phyloP scores from a whole-genome alignment of 2,329 filamentous ascomycete genomes.

The Diaporthe humulicola region DNA sequence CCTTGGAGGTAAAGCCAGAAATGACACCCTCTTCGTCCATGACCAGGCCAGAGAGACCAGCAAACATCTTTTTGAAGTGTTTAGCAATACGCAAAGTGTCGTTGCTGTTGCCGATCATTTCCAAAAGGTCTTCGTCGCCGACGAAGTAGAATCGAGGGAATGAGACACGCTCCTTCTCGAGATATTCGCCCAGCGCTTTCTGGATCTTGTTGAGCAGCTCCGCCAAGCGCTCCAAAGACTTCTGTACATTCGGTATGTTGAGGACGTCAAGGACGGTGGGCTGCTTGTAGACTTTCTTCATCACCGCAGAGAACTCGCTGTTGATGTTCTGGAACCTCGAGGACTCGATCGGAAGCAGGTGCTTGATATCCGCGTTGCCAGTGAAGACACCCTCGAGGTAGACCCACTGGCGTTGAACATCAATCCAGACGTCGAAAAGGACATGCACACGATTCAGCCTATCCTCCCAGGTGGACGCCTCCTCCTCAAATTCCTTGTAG shows the following conservation, averaged over 20 bases:
- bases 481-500: constrained; percentile 99
- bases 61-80: constrained; percentile 99
- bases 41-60: constrained; percentile 88
- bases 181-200: constrained; percentile 97
- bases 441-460: constrained; percentile 98
- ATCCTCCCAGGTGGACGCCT: constrained; percentile 96
- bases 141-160: constrained; percentile 99
- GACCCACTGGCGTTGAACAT: constrained; percentile 99
- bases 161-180: constrained; percentile 96
- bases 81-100: constrained; percentile 96
- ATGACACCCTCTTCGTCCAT: constrained; percentile 94
- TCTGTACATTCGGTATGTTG: constrained; percentile 94
- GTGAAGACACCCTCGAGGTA: constrained; percentile 99
- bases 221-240: constrained; percentile 94
- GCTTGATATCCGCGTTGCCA: constrained; percentile 98
- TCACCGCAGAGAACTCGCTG: constrained; percentile 97
- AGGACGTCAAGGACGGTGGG: constrained; percentile 96
- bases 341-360: constrained; percentile 95
- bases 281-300: constrained; percentile 99
- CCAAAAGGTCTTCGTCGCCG: constrained; percentile 95
- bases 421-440: constrained; percentile 99
- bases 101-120: constrained; percentile 99
- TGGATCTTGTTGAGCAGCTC: constrained; percentile 99
- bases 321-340: constrained; percentile 99
- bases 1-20: constrained; percentile 93